phyloP scores from a whole-genome alignment of 2,329 filamentous ascomycete species.

The Penicillium polonicum region DNA sequence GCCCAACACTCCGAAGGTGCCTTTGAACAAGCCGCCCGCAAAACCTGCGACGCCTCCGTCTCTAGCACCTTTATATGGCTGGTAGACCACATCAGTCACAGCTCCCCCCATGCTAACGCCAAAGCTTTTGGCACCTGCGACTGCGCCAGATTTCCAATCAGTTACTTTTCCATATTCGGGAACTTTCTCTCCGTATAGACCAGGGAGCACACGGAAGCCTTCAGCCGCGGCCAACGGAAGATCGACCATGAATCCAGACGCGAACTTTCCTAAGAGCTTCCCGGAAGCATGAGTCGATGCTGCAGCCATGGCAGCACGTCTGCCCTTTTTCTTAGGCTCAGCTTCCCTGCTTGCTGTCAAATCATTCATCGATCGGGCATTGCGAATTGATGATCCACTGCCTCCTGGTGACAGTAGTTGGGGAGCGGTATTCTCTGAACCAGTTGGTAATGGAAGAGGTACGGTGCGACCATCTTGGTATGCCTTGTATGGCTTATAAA shows the following conservation, averaged over 20 bases:
- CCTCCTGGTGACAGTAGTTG: background rate
- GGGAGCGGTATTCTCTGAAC: background rate
- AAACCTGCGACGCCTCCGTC: conserved; percentile 35
- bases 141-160: conserved; percentile 35
- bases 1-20: conserved; percentile 9
- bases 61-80: conserved; percentile 33
- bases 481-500: conserved; percentile 26
- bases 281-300: conserved; percentile 11
- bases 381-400: background rate
- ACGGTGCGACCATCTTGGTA: background rate
- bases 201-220: conserved; percentile 36
- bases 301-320: conserved; percentile 2
- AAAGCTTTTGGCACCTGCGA: conserved; percentile 36
- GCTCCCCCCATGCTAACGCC: conserved; percentile 34
- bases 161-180: conserved; percentile 32
- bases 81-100: conserved; percentile 30
- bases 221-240: conserved; percentile 39
- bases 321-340: background rate
- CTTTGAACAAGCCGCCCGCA: conserved; percentile 37
- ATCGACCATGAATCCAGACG: conserved; percentile 35
- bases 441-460: background rate
- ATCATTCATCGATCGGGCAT: background rate
- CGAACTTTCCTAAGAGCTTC: conserved; percentile 27
- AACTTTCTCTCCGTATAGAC: conserved; percentile 38
- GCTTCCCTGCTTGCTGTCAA: background rate